A percentile compares a stretch with the other conserved stretches of the same genome.
phyloP scores from a whole-genome alignment of 345 rosid genomes.

The Cardamine chenopodiifolia region DNA sequence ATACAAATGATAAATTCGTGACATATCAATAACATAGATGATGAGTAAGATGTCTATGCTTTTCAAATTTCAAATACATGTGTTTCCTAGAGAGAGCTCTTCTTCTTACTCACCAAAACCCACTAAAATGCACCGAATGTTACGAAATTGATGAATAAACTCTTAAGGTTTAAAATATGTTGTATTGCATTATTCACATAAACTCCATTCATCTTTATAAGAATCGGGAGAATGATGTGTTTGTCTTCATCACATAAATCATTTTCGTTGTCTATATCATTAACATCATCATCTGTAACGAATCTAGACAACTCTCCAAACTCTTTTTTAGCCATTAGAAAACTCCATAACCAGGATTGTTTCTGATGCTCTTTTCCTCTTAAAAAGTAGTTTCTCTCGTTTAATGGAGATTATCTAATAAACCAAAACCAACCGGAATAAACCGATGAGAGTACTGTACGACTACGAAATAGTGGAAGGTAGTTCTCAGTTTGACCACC shows the following conservation, averaged over 20 bases:
- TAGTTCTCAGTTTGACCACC: background rate
- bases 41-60: background rate
- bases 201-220: background rate
- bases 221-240: background rate
- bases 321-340: too few species aligned
- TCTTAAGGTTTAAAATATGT: background rate
- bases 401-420: too few species aligned
- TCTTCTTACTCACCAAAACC: too few species aligned
- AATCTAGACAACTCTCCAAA: background rate
- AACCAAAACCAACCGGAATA: conserved; percentile 9
- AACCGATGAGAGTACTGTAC: conserved; percentile 15
- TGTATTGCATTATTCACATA: background rate
- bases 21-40: background rate
- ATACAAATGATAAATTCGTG: background rate
- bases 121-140: too few species aligned
- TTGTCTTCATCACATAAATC: background rate
- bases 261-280: too few species aligned
- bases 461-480: background rate
- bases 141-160: too few species aligned
- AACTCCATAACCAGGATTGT: too few species aligned
- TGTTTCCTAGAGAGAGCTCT: too few species aligned
- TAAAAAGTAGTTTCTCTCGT: too few species aligned
- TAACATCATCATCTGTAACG: background rate
- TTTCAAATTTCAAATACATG: too few species aligned
- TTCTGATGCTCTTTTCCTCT: too few species aligned